Conservation (phyloP, 257 asterid genomes). For the Ballota nigra region DNA sequence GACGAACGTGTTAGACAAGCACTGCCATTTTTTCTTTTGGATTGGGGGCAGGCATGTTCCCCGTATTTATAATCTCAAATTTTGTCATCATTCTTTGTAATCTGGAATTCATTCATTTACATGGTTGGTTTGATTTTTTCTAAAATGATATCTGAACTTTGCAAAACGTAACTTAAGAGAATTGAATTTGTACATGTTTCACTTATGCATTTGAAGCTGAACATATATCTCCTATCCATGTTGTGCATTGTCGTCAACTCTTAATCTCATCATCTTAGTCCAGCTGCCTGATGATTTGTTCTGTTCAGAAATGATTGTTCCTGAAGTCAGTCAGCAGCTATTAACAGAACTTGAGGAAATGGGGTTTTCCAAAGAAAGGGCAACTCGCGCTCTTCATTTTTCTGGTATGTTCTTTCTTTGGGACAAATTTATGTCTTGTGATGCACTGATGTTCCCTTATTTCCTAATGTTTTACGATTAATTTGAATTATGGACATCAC, state of each 20-base stretch:
- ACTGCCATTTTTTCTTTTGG: conserved; percentile 3
- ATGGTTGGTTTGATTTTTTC: background rate
- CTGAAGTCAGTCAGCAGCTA: conserved; percentile 81
- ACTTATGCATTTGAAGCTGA: too few relatives aligned
- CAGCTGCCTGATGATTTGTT: conserved; percentile 26
- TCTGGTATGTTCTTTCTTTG: conserved; percentile 54
- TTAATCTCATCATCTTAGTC: conserved; percentile 3
- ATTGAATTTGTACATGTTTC: background rate
- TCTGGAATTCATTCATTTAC: background rate
- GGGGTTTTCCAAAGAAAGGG: conserved; percentile 90
- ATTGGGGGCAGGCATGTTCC: background rate
- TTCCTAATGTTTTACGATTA: conserved; percentile 1
- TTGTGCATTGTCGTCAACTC: conserved; percentile 1
- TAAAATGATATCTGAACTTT: background rate
- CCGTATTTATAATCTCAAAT: background rate
- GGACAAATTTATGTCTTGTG: background rate
- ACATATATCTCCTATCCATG: background rate
- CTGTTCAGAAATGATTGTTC: conserved; percentile 80
- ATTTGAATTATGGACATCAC: background rate
- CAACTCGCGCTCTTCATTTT: conserved; percentile 82
- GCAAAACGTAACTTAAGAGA: background rate
- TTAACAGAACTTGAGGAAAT: conserved; percentile 74
- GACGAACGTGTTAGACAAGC: background rate
- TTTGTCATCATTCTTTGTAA: background rate
- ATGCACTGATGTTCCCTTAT: background rate